Evolutionary conservation across 1,139 yeast genomes (phyloP), one percentile per base, ranked within the genome.

Genomic region (Pichia sp.): DNA sequence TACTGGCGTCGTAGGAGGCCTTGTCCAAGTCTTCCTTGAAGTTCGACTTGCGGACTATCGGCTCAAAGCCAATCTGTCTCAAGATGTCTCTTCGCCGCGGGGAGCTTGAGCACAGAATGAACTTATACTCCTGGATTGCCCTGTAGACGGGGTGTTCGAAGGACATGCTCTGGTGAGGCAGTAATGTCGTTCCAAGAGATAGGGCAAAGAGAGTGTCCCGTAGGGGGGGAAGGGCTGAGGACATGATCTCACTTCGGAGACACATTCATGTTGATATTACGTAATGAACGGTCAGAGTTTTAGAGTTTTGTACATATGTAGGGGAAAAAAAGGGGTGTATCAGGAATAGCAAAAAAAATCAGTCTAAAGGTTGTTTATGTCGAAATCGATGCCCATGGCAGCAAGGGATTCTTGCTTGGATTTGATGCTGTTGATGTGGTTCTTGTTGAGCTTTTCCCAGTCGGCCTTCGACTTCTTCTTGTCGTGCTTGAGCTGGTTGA

Each of bases 31-130:
- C 76, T 67, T 93, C 99, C 51, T 82, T 85, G 66, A 89, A 92
- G 36, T 75, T 73, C 9, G 89, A 86, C 31, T 81, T 78, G 0
- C 76, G 65, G 0, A 85, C 73, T 30, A 79, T 70, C 40, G 83
- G 67, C 1, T 70, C 55, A 51, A 92, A 71, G 0, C 91, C 91
- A 62, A 92, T 71, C 63, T 87, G 84, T 16, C 71, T 63, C 41
- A 93, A 67, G 27, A 93, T 85, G 57, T 87, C 88, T 53, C 73
- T 71, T 55, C 99, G 73, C 58, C 97, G 76, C 1, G 95, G 95
- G 0, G 97, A 91, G 1, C 87, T 78, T 1, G 97, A 89, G 1
- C 96, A 97, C 14, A 93, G 74, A 2, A 90, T 73, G 29, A 90
- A 73, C 6, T 56, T 50, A 46, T 60, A 61, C 3, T 60, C 49